These are phyloP conservation scores for Hemisphaericaspora lyxosophila DNA, from an alignment of 1,139 yeast genomes.

Conservation along the genomic window DNA sequence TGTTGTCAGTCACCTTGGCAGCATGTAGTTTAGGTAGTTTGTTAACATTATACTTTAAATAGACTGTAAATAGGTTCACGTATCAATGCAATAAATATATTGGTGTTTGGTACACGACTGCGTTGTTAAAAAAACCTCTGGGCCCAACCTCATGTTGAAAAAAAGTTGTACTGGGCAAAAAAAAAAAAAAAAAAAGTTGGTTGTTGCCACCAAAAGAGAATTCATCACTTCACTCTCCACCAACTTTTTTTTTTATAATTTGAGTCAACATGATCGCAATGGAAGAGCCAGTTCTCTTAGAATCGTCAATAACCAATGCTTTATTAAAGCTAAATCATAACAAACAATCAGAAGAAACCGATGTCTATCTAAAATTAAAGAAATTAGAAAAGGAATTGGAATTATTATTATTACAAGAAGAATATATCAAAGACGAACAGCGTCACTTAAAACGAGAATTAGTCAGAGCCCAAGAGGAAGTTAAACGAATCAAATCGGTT, in stretches of 20 bases:
- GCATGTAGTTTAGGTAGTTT: conserved; percentile 27
- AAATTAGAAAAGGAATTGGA: conserved; percentile 88
- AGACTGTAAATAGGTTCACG: conserved; percentile 8
- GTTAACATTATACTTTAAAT: conserved; percentile 15
- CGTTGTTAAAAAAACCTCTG: too few species aligned
- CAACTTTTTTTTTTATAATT: background rate
- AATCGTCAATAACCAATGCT: conserved; percentile 11
- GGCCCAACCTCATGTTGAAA: too few species aligned
- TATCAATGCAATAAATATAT: too few species aligned
- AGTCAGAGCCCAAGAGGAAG: conserved; percentile 97
- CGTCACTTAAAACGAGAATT: conserved; percentile 93
- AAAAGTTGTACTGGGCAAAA: too few species aligned
- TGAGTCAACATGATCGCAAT: conserved; percentile 8
- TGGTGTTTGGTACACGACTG: background rate
- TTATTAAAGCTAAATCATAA: conserved; percentile 11
- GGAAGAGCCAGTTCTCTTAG: conserved; percentile 26
- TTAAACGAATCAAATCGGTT: conserved; percentile 93
- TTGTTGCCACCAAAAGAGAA: conserved; percentile 9
- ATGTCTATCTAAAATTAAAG: conserved; percentile 80
- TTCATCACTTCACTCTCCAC: background rate
- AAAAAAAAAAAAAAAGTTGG: conserved; percentile 3
- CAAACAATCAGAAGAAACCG: conserved; percentile 43
- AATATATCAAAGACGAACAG: conserved; percentile 95
- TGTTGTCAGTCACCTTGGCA: conserved; percentile 18
- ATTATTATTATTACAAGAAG: conserved; percentile 82